These are phyloP conservation scores for Kurtzmaniella quercitrusa DNA, from an alignment of 1,139 yeast species.

Conservation along the genomic window DNA sequence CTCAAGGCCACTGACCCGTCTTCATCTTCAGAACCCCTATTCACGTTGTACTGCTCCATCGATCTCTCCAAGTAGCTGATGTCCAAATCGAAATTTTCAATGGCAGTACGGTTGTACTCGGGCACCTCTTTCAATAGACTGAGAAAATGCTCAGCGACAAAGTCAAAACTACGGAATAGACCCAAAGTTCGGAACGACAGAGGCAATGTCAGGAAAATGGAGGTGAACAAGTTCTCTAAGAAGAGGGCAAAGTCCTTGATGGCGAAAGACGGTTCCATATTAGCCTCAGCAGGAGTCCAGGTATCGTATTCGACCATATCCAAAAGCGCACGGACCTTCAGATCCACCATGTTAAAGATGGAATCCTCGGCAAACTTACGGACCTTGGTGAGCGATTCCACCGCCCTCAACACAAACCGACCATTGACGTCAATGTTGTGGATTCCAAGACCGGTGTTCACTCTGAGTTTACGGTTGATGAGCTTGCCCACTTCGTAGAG, in stretches of 20 bases:
- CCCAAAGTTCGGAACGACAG: constrained; percentile 72
- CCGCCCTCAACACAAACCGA: constrained; percentile 37
- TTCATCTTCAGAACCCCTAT: constrained; percentile 10
- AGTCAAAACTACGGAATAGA: constrained; percentile 82
- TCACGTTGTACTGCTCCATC: constrained; percentile 26
- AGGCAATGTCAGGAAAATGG: constrained; percentile 84
- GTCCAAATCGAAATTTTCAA: constrained; percentile 42
- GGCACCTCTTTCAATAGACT: constrained; percentile 51
- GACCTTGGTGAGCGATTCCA: constrained; percentile 52
- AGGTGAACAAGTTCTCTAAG: constrained; percentile 78
- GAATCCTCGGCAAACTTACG: constrained; percentile 77
- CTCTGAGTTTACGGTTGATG: constrained; percentile 36
- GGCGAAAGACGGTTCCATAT: constrained; percentile 66
- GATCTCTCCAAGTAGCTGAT: constrained; percentile 38
- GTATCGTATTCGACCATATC: constrained; percentile 88
- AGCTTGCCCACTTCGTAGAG: constrained; percentile 52
- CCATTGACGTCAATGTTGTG: constrained; percentile 37
- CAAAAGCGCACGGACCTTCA: constrained; percentile 71
- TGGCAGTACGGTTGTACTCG: constrained; percentile 35
- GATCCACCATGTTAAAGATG: constrained; percentile 75
- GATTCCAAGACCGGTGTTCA: constrained; percentile 54
- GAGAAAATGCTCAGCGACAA: constrained; percentile 69
- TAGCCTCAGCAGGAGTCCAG: constrained; percentile 45
- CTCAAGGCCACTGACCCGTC: constrained; percentile 38
- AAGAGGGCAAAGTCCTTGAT: constrained; percentile 85